These are phyloP conservation scores for Thalia dealbata DNA, from an alignment of 176 grass and related monocot genomes.

Conservation along the genomic window DNA sequence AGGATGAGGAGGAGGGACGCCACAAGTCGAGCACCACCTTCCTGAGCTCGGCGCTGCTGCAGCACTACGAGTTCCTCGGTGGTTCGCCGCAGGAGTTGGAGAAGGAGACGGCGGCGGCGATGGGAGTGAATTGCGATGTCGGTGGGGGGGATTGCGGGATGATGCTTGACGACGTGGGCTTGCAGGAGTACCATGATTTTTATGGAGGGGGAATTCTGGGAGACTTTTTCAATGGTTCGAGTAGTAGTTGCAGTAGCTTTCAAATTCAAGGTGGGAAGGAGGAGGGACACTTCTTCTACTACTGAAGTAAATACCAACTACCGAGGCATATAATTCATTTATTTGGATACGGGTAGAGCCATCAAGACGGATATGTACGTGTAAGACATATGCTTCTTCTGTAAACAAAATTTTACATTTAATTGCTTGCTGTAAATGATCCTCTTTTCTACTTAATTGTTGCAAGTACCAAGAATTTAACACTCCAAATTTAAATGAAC, in stretches of 20 bases:
- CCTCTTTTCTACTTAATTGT: too few relatives aligned
- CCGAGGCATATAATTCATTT: not conserved
- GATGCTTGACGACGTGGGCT: not conserved
- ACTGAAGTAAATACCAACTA: not conserved
- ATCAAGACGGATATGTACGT: not conserved
- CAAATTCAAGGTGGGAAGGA: not conserved
- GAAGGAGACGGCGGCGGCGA: not conserved
- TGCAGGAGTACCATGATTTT: not conserved
- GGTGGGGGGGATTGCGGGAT: not conserved
- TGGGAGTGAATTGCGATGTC: not conserved
- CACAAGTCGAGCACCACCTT: not conserved
- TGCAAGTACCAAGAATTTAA: too few relatives aligned
- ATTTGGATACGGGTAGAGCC: not conserved
- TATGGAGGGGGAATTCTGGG: not conserved
- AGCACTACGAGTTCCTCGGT: conserved; percentile 19
- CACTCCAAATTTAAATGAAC: too few relatives aligned
- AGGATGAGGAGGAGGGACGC: conserved; percentile 1
- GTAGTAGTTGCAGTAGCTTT: too few relatives aligned
- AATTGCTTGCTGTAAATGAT: too few relatives aligned
- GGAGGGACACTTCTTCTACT: not conserved
- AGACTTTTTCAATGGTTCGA: not conserved
- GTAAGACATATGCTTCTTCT: not conserved
- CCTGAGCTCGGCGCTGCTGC: conserved; percentile 14
- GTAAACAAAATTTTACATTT: too few relatives aligned
- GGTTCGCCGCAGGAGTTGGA: not conserved